Conservation (phyloP, 1,284 basidiomycete species). For the Sanghuangporus sanghuang region DNA sequence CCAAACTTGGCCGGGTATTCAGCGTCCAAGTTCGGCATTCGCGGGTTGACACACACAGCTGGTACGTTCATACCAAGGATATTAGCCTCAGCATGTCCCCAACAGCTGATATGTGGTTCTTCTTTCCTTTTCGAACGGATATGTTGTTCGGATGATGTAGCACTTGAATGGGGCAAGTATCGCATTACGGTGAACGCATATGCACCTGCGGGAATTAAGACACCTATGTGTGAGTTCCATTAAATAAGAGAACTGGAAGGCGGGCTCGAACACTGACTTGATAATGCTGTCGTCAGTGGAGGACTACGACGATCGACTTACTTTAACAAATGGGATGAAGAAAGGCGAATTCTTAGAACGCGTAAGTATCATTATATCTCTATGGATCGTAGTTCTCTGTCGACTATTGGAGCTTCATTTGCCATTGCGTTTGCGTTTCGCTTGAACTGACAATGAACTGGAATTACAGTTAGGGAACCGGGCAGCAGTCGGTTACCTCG, state of each 20-base stretch:
- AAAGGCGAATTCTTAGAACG: constrained; percentile 11
- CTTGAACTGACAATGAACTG: neutral
- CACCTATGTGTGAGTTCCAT: constrained; percentile 14
- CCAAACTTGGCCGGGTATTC: constrained; percentile 10
- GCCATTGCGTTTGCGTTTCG: no score
- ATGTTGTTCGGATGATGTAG: constrained; percentile 2
- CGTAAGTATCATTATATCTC: neutral
- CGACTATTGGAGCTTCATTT: no score
- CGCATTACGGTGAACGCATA: constrained; percentile 28
- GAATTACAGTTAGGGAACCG: neutral
- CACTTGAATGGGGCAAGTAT: constrained; percentile 17
- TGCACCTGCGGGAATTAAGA: constrained; percentile 21
- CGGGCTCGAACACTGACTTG: neutral
- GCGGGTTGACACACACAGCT: constrained; percentile 12
- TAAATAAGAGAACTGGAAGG: no score
- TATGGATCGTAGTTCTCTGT: no score
- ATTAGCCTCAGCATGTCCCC: no score
- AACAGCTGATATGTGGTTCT: no score
- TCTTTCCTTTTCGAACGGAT: no score
- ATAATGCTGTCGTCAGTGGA: neutral
- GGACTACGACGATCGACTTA: constrained; percentile 2
- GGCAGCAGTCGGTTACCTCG: constrained; percentile 9
- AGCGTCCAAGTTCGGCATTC: constrained; percentile 11
- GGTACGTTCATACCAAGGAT: constrained; percentile 4
- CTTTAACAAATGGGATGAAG: constrained; percentile 6